Evolutionary conservation across 139 green algal species (phyloP).

Genomic region (Medakamo hakoo): DNA sequence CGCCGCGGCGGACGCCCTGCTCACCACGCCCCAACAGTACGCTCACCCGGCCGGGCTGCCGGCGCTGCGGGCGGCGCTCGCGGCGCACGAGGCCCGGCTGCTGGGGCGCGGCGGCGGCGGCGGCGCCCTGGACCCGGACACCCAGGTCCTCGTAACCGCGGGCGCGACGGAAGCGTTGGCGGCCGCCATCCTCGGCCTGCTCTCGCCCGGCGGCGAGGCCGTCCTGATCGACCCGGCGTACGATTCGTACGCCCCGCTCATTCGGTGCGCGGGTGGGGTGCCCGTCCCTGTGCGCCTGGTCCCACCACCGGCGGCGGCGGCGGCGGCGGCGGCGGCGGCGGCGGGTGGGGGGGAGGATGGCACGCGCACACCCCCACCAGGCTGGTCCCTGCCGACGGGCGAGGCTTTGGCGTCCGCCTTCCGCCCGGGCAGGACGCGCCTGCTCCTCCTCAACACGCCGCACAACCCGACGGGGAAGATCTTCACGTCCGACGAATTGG

Average conservation of each 20-base stretch:
- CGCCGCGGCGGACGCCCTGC: constrained; percentile 10
- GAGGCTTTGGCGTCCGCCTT: constrained; percentile 22
- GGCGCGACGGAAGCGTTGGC: constrained; percentile 69
- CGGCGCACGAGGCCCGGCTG: constrained; percentile 19
- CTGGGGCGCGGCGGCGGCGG: constrained; percentile 8
- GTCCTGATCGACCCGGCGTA: constrained; percentile 68
- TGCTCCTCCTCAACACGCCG: constrained; percentile 63
- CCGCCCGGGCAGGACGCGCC: constrained; percentile 28
- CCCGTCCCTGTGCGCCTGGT: constrained; percentile 21
- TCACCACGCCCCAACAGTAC: constrained; percentile 32
- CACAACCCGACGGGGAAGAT: constrained; percentile 70
- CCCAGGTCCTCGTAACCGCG: constrained; percentile 49
- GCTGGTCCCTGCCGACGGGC: constrained; percentile 28
- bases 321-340: too few relatives aligned
- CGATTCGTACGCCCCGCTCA: constrained; percentile 43
- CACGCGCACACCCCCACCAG: too few relatives aligned
- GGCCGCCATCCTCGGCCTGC: constrained; percentile 45
- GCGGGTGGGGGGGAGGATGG: too few relatives aligned
- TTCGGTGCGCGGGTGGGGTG: constrained; percentile 17
- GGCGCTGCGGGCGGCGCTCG: constrained; percentile 51
- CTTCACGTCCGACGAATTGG: constrained; percentile 46
- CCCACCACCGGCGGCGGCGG: constrained; percentile 14
- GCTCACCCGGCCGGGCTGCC: constrained; percentile 40
- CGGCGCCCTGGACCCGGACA: constrained; percentile 34
- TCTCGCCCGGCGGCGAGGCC: constrained; percentile 64